Evolutionary conservation across 805 yeast genomes (phyloP), one percentile per base, ranked within the genome.

Genomic region (Cyberlindnera misumaiensis): DNA sequence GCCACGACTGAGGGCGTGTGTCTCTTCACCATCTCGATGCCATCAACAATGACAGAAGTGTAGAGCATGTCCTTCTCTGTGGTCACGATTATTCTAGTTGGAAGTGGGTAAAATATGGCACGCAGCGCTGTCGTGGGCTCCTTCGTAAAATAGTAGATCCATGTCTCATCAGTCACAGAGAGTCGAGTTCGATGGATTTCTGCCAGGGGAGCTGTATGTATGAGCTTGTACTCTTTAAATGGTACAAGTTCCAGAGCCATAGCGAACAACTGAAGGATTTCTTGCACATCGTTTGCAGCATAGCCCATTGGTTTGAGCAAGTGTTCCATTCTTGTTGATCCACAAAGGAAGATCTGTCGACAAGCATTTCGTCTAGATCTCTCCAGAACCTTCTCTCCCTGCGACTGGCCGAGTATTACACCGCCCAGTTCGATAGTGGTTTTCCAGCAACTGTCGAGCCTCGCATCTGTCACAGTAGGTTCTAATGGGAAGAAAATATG

Each of bases 281-380:
- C 22, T 8, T 15, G 12, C 17, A n/a, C 16, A 22, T 22, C 34
- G n/a, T 12, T 20, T 14, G 26, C 10, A 4, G 17, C 22, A 22
- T 13, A 17, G 14, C 13, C 7, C 22, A 18, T 30, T 13, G 7
- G 18, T 30, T 30, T 13, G 11, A 30, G n/a, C 14, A 7, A 13
- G 12, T 20, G 16, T 10, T n/a, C 3, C 14, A 31, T 11, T 1
- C n/a, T 13, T 9, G 14, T 4, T 11, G 11, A 6, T 11, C 14
- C 29, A 3, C 22, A 16, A 7, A 32, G 29, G 22, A 32, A 25
- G 14, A 32, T 12, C 11, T 28, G 28, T 9, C 28, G 28, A 14
- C 17, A 24, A 25, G 35, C 28, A 26, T 32, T 32, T 10, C 29
- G 14, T 28, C 16, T 32, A 5, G 35, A 32, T 17, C 11, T 32